Evolutionary conservation across 768 basidiomycete species (phyloP).

Genomic region (Hypsizygus marmoreus): DNA sequence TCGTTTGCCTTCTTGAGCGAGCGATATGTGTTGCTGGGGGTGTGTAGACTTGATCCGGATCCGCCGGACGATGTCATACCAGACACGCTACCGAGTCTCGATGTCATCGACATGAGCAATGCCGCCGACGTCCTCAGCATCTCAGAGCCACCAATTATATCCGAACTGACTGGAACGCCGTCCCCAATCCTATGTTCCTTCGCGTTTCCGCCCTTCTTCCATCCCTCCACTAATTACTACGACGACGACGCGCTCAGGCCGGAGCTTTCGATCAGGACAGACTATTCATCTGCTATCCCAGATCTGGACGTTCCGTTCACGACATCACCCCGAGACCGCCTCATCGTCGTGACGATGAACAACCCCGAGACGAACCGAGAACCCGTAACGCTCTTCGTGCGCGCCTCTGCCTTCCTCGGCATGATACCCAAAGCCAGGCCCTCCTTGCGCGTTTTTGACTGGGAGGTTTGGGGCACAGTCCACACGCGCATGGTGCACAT

Average conservation of each 20-base stretch:
- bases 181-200: background rate
- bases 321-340: conserved; percentile 7
- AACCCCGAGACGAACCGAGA: background rate
- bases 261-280: conserved; percentile 2
- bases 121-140: background rate
- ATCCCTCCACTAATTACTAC: background rate
- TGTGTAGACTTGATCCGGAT: background rate
- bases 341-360: conserved; percentile 6
- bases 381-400: conserved; percentile 3
- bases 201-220: background rate
- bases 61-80: background rate
- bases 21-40: conserved; percentile 1
- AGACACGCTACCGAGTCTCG: too few relatives aligned
- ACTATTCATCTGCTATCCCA: conserved; percentile 2
- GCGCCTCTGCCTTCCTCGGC: conserved; percentile 4
- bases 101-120: conserved; percentile 1
- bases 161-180: background rate
- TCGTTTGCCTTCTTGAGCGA: conserved; percentile 9
- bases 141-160: background rate
- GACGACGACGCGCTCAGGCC: background rate
- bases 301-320: conserved; percentile 4
- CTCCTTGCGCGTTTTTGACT: background rate
- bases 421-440: background rate
- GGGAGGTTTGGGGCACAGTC: conserved; percentile 8
- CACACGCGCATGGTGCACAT: conserved; percentile 4